A percentile compares a stretch with the other conserved stretches of the same genome.
These are phyloP conservation scores for Laburnicola sp. DNA, from an alignment of 2,329 filamentous ascomycete genomes.

Conservation along the genomic window DNA sequence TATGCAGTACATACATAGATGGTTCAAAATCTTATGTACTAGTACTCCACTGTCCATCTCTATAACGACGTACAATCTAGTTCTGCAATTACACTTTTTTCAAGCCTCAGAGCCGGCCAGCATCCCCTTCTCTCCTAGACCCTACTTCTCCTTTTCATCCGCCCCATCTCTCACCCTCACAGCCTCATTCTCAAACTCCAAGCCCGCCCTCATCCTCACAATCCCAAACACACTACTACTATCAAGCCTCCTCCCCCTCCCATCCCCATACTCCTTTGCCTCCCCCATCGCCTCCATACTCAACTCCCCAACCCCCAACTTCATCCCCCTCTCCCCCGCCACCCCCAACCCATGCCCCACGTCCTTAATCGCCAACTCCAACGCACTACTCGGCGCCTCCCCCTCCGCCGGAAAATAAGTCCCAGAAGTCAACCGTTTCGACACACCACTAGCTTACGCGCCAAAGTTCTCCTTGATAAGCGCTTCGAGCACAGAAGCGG, in stretches of 20 bases:
- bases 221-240: slow-evolving; percentile 58
- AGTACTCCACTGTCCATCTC: too few relatives aligned
- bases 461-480: slow-evolving; percentile 46
- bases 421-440: slow-evolving; percentile 31
- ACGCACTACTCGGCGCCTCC: slow-evolving; percentile 51
- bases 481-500: slow-evolving; percentile 47
- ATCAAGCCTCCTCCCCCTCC: slow-evolving; percentile 48
- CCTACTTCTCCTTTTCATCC: background rate
- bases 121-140: background rate
- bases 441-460: slow-evolving; percentile 28
- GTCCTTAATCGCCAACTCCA: slow-evolving; percentile 58
- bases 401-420: slow-evolving; percentile 30
- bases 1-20: too few relatives aligned
- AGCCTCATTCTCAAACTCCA: slow-evolving; percentile 50
- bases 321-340: slow-evolving; percentile 47
- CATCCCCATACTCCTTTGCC: slow-evolving; percentile 47
- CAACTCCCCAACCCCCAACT: slow-evolving; percentile 49
- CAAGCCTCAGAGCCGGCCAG: too few relatives aligned
- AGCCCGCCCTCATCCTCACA: slow-evolving; percentile 48
- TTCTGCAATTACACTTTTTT: too few relatives aligned
- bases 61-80: too few relatives aligned
- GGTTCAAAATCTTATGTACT: too few relatives aligned
- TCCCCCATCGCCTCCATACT: slow-evolving; percentile 49
- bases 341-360: slow-evolving; percentile 54
- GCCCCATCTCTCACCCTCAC: slow-evolving; percentile 30